These are phyloP conservation scores for Orbilia quercus DNA, from an alignment of 2,329 filamentous ascomycete species.

Conservation along the genomic window DNA sequence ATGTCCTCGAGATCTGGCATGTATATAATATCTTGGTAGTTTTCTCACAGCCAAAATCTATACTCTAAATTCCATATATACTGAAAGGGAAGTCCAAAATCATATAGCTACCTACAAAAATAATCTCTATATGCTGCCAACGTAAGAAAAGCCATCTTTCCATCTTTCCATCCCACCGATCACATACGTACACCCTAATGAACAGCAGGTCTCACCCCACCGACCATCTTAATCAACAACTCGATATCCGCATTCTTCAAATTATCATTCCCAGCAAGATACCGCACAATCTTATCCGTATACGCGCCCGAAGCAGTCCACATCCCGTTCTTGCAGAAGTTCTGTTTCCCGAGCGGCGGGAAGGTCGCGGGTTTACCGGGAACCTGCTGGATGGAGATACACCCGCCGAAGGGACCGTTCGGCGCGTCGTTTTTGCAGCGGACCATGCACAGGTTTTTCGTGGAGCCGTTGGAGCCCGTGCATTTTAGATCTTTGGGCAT, in stretches of 20 bases:
- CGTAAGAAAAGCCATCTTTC: too few species aligned
- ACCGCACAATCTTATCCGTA: constrained; percentile 17
- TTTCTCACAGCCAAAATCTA: too few species aligned
- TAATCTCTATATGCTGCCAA: too few species aligned
- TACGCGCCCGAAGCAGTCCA: constrained; percentile 8
- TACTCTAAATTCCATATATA: too few species aligned
- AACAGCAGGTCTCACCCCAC: constrained; percentile 4
- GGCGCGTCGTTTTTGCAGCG: constrained; percentile 31
- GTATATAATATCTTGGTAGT: too few species aligned
- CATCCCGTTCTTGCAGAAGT: constrained; percentile 28
- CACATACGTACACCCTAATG: too few species aligned
- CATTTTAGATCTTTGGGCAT: constrained; percentile 22
- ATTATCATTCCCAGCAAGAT: constrained; percentile 31
- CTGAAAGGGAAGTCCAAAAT: too few species aligned
- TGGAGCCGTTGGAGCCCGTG: not conserved
- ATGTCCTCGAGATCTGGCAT: too few species aligned
- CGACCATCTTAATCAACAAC: constrained; percentile 9
- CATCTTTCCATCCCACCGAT: too few species aligned
- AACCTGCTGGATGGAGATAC: constrained; percentile 29
- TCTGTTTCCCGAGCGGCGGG: constrained; percentile 20
- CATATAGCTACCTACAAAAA: too few species aligned
- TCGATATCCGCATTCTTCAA: constrained; percentile 31
- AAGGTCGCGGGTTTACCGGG: not conserved
- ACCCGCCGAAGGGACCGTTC: constrained; percentile 23
- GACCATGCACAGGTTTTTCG: constrained; percentile 18